Evolutionary conservation across 768 basidiomycete species (phyloP).

Genomic region (Xerocomus spinulosus): DNA sequence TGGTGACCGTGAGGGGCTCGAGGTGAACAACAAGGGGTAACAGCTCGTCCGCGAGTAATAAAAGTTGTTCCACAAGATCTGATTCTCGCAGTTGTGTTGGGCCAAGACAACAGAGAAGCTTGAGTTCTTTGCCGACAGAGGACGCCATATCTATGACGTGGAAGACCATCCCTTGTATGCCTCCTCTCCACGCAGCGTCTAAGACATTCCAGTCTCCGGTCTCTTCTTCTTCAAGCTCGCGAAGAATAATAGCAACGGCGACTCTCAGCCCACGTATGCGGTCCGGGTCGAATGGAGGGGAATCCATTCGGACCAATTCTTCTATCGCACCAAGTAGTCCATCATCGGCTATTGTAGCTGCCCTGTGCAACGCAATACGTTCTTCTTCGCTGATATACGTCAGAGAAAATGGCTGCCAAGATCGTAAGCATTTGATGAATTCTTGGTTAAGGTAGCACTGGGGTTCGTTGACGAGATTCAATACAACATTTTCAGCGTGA

Average conservation of each 20-base stretch:
- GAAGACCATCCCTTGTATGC: conserved; percentile 51
- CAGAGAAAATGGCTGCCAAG: conserved; percentile 56
- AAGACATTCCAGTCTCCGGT: conserved; percentile 53
- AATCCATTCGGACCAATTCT: conserved; percentile 40
- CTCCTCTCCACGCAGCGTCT: conserved; percentile 57
- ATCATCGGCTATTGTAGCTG: conserved; percentile 65
- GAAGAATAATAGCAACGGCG: conserved; percentile 52
- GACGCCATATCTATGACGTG: conserved; percentile 51
- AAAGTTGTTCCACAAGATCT: conserved; percentile 48
- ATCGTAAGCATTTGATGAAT: conserved; percentile 54
- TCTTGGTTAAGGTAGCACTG: conserved; percentile 54
- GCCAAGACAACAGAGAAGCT: conserved; percentile 44
- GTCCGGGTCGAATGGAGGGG: conserved; percentile 38
- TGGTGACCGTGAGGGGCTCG: conserved; percentile 43
- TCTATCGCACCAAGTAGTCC: conserved; percentile 61
- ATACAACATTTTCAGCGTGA: conserved; percentile 65
- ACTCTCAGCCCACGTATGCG: conserved; percentile 59
- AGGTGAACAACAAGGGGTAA: conserved; percentile 49
- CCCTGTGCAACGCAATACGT: conserved; percentile 51
- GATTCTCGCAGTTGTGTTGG: conserved; percentile 35
- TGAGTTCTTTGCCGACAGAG: conserved; percentile 50
- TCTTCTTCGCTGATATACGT: conserved; percentile 61
- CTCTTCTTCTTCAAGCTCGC: conserved; percentile 47
- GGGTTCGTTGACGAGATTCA: conserved; percentile 57
- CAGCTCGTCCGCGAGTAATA: conserved; percentile 51